These are phyloP conservation scores for Linnemannia exigua DNA, from an alignment of 192 early-diverging fungal species.

Conservation along the genomic window DNA sequence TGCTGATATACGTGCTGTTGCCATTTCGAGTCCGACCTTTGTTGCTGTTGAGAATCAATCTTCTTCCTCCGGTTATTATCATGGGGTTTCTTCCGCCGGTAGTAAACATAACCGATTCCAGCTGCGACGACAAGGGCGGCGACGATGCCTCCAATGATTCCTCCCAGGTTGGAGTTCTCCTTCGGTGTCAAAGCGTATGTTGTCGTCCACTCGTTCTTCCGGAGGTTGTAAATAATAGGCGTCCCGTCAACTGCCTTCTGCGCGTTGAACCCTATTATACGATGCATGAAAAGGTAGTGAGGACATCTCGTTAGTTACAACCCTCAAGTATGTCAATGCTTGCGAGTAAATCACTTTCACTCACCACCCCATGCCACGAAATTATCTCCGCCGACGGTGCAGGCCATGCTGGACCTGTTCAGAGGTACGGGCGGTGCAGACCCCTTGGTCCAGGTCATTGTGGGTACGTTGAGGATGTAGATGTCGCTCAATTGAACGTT, in stretches of 20 bases:
- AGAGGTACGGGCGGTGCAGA: background rate
- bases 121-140: background rate
- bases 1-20: background rate
- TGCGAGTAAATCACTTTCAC: too few relatives aligned
- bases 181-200: background rate
- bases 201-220: constrained; percentile 10
- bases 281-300: background rate
- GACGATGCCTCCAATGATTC: background rate
- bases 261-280: background rate
- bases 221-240: constrained; percentile 6
- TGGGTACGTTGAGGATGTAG: constrained; percentile 5
- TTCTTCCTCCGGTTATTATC: background rate
- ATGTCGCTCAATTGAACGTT: background rate
- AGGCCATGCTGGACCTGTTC: constrained; percentile 6
- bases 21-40: too few relatives aligned
- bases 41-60: background rate
- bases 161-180: background rate
- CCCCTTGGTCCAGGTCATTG: constrained; percentile 7
- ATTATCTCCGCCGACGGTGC: constrained; percentile 17
- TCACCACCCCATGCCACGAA: constrained; percentile 14
- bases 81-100: background rate
- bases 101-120: background rate
- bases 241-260: background rate
- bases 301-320: too few relatives aligned
- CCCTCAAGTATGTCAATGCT: too few relatives aligned